A percentile compares a stretch with the other conserved stretches of the same genome.
These are phyloP conservation scores for Fonsecaea pugnacius DNA, from an alignment of 2,329 filamentous ascomycete species.

Conservation along the genomic window DNA sequence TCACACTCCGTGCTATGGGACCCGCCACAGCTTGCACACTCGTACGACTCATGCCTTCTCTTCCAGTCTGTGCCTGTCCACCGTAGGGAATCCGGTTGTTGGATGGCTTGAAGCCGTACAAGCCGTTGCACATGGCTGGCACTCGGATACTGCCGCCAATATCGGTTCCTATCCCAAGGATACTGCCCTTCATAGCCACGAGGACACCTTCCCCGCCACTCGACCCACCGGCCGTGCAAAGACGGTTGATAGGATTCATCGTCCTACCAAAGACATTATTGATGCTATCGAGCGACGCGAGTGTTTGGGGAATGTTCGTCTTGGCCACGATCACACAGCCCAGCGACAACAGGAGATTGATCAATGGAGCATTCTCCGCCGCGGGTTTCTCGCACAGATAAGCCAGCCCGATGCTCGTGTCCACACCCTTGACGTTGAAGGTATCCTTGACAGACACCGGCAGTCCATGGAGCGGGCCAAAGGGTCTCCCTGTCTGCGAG, in stretches of 20 bases:
- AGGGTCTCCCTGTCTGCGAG: slow-evolving; percentile 37
- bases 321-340: slow-evolving; percentile 72
- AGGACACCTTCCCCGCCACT: slow-evolving; percentile 69
- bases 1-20: slow-evolving; percentile 47
- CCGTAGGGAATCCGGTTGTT: slow-evolving; percentile 56
- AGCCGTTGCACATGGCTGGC: slow-evolving; percentile 56
- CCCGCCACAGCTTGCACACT: slow-evolving; percentile 56
- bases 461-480: slow-evolving; percentile 48
- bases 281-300: slow-evolving; percentile 60
- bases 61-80: slow-evolving; percentile 54
- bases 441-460: slow-evolving; percentile 45
- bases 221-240: slow-evolving; percentile 66
- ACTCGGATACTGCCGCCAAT: slow-evolving; percentile 56
- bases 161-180: slow-evolving; percentile 67
- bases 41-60: slow-evolving; percentile 55
- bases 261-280: slow-evolving; percentile 65
- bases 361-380: slow-evolving; percentile 59
- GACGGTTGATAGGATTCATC: slow-evolving; percentile 66
- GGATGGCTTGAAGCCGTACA: slow-evolving; percentile 58
- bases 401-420: slow-evolving; percentile 62
- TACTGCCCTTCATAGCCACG: slow-evolving; percentile 61
- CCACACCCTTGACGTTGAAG: slow-evolving; percentile 52
- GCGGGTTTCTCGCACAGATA: slow-evolving; percentile 65
- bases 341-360: slow-evolving; percentile 61
- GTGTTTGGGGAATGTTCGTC: slow-evolving; percentile 68